These are phyloP conservation scores for Exophiala aquamarina DNA, from an alignment of 2,329 filamentous ascomycete genomes.

Conservation along the genomic window DNA sequence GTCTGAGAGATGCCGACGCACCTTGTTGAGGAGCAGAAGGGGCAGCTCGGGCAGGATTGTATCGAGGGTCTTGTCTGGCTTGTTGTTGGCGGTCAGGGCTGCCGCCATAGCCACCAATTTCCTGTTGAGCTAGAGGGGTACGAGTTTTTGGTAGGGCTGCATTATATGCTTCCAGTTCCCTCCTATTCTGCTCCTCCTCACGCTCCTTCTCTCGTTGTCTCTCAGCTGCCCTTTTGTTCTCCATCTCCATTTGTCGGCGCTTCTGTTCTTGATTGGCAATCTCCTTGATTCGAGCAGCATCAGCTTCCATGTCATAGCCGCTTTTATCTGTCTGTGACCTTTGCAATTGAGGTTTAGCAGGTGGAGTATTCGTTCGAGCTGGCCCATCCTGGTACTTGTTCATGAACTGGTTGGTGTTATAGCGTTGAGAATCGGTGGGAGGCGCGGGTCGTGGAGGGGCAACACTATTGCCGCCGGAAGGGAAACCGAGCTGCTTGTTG, in stretches of 20 bases:
- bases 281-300: slow-evolving; percentile 51
- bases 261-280: slow-evolving; percentile 56
- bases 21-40: slow-evolving; percentile 69
- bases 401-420: slow-evolving; percentile 44
- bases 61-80: slow-evolving; percentile 54
- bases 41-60: slow-evolving; percentile 81
- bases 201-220: slow-evolving; percentile 50
- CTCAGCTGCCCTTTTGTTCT: slow-evolving; percentile 33
- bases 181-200: slow-evolving; percentile 62
- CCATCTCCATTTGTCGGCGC: slow-evolving; percentile 49
- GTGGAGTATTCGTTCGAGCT: slow-evolving; percentile 32
- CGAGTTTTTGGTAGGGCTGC: slow-evolving; percentile 81
- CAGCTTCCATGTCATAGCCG: slow-evolving; percentile 41
- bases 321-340: slow-evolving; percentile 45
- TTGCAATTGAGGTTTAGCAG: slow-evolving; percentile 59
- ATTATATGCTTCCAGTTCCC: slow-evolving; percentile 86
- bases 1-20: slow-evolving; percentile 45
- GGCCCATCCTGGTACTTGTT: slow-evolving; percentile 29
- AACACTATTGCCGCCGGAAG: slow-evolving; percentile 54
- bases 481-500: slow-evolving; percentile 64
- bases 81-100: slow-evolving; percentile 46
- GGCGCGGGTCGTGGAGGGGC: slow-evolving; percentile 69
- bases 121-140: slow-evolving; percentile 80
- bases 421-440: slow-evolving; percentile 47
- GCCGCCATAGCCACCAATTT: slow-evolving; percentile 69